Base-by-base conservation (phyloP, 2,329 filamentous ascomycete species). In the Anthostomella pinea region DNA sequence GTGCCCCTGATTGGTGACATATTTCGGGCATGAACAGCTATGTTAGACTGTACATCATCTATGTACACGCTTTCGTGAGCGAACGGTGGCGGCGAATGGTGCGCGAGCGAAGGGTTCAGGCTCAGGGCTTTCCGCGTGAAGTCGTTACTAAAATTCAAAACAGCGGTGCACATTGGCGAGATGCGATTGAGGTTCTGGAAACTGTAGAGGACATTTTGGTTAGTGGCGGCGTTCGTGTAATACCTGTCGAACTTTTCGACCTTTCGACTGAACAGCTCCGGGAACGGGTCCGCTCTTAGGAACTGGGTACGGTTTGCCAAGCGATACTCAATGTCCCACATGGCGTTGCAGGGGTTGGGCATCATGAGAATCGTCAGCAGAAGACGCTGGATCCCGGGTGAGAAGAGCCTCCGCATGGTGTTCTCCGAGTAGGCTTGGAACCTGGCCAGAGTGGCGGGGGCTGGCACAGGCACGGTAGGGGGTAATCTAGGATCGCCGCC, bases 21-120 rank as follows among this genome's bases (percentile, higher is more conserved):
- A 34, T 10, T 9, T 31, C 16, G 13, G 27, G 13, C 22, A 30
- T 14, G 20, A 31, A 4, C 27, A 26, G 10, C 30, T 20, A 8
- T 28, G 19, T 11, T 35, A 35, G 13, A 39, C 21, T 11, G 21
- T 23, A 11, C 21, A 23, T n/a, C n/a, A n/a, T n/a, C n/a, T n/a
- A n/a, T n/a, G n/a, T n/a, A n/a, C n/a, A 26, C n/a, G 11, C 24
- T 26, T 6, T 11, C 3, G 24, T 26, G 24, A 11, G 24, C 24
- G 11, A 26, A 26, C 7, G 7, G 3, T 5, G 24, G 24, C n/a
- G 24, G 24, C 24, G 24, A 26, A 13, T 26, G 24, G 11, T 26
- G 24, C n/a, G 24, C 24, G 6, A n/a, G 7, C 8, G 24, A 26
- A n/a, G 24, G 24, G 3, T 26, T 6, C n/a, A n/a, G 8, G 15